Conservation (phyloP, 2,329 filamentous ascomycete genomes). For the Hypoxylon sp. region DNA sequence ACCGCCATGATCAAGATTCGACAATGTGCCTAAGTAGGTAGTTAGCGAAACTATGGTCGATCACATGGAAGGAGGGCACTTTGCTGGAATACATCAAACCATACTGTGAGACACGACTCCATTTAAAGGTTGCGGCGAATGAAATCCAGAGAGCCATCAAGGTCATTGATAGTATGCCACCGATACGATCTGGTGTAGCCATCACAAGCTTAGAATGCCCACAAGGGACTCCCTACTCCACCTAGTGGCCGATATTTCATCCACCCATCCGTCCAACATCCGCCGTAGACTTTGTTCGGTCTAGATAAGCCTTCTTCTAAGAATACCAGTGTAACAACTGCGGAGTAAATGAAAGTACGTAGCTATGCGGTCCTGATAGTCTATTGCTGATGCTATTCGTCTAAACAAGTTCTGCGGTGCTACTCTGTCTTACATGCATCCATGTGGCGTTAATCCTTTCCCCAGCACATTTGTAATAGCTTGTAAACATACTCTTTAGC, state of each 20-base stretch:
- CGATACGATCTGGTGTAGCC: not conserved
- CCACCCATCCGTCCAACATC: not conserved
- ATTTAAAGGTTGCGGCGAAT: not conserved
- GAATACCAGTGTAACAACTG: not conserved
- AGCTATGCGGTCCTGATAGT: not conserved
- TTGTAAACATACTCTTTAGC: slow-evolving; percentile 1
- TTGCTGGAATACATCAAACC: not conserved
- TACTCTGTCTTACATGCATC: slow-evolving; percentile 10
- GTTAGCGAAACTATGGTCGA: not conserved
- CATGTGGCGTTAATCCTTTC: slow-evolving; percentile 5
- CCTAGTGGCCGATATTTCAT: not conserved
- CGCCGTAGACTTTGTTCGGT: not conserved
- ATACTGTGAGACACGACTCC: not conserved
- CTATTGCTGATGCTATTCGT: slow-evolving; percentile 7
- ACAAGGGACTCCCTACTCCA: slow-evolving; percentile 21
- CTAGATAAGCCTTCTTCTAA: slow-evolving; percentile 11
- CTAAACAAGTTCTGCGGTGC: slow-evolving; percentile 8
- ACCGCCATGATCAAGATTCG: not conserved
- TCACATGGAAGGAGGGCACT: not conserved
- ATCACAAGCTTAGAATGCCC: slow-evolving; percentile 1
- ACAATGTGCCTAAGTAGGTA: not conserved
- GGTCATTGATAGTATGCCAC: slow-evolving; percentile 1
- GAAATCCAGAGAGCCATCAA: slow-evolving; percentile 10
- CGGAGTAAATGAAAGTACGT: slow-evolving; percentile 4
- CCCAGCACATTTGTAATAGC: not conserved